Conservation (phyloP, 1,139 yeast species). For the Suhomyces bribrorum region DNA sequence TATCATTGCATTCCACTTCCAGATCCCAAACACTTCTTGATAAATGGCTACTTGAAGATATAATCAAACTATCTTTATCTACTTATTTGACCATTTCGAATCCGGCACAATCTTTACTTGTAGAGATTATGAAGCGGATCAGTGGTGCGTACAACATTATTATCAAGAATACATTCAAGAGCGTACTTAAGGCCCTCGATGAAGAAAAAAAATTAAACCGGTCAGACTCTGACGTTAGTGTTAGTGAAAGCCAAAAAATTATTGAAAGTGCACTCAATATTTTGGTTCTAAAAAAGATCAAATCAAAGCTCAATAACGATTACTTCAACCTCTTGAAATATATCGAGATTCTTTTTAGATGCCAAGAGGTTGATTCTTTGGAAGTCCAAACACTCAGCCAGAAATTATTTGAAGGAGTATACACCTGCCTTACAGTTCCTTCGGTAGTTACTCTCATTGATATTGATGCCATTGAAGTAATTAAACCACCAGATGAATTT, state of each 20-base stretch:
- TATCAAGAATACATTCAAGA: conserved; percentile 50
- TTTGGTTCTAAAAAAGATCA: conserved; percentile 54
- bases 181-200: conserved; percentile 54
- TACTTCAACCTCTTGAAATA: conserved; percentile 51
- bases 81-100: conserved; percentile 68
- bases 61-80: conserved; percentile 69
- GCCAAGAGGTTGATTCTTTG: conserved; percentile 60
- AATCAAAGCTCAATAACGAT: conserved; percentile 58
- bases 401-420: conserved; percentile 49
- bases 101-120: conserved; percentile 70
- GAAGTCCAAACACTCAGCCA: conserved; percentile 56
- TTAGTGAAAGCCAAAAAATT: conserved; percentile 33
- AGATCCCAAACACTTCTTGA: conserved; percentile 73
- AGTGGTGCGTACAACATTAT: conserved; percentile 65
- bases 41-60: conserved; percentile 61
- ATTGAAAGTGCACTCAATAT: conserved; percentile 70
- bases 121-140: conserved; percentile 71
- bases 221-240: not conserved
- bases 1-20: conserved; percentile 72
- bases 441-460: conserved; percentile 60
- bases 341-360: conserved; percentile 51
- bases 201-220: conserved; percentile 19
- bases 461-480: conserved; percentile 41
- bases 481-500: conserved; percentile 65
- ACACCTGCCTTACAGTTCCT: conserved; percentile 54